Evolutionary conservation across 805 yeast genomes (phyloP).

Genomic region (Starmerella cellae): DNA sequence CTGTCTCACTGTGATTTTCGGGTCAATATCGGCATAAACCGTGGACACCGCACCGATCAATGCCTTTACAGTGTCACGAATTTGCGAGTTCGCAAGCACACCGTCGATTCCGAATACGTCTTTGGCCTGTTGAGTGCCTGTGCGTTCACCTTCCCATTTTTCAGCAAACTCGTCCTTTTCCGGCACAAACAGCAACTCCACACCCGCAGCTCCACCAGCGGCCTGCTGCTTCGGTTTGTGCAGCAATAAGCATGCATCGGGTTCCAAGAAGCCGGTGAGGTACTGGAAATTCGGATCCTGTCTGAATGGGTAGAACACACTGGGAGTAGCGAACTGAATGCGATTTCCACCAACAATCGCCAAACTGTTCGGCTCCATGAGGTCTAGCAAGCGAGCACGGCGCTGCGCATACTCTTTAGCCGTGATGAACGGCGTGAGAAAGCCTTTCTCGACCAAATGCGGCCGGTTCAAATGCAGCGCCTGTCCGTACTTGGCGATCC

Average conservation of each 20-base stretch:
- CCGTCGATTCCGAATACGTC: conserved; percentile 82
- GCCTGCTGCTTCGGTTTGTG: conserved; percentile 34
- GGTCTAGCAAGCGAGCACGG: conserved; percentile 43
- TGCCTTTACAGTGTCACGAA: conserved; percentile 11
- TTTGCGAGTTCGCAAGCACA: conserved; percentile 31
- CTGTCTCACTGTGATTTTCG: conserved; percentile 18
- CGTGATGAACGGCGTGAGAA: conserved; percentile 75
- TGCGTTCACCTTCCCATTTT: conserved; percentile 89
- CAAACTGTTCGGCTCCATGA: conserved; percentile 48
- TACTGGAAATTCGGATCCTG: conserved; percentile 83
- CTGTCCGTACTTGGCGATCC: conserved; percentile 43
- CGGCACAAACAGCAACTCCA: conserved; percentile 72
- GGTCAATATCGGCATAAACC: conserved; percentile 21
- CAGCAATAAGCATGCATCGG: conserved; percentile 52
- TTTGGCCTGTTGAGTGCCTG: conserved; percentile 70
- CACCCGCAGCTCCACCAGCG: conserved; percentile 24
- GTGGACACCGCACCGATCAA: conserved; percentile 13
- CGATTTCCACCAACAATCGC: conserved; percentile 64
- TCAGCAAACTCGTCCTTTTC: conserved; percentile 66
- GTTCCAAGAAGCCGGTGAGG: conserved; percentile 86
- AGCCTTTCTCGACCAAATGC: conserved; percentile 56
- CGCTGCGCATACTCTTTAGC: conserved; percentile 72
- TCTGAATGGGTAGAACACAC: conserved; percentile 83
- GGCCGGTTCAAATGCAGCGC: conserved; percentile 80
- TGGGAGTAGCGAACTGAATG: conserved; percentile 70